Conservation (phyloP, 2,329 filamentous ascomycete genomes). For the Fusarium secorum region DNA sequence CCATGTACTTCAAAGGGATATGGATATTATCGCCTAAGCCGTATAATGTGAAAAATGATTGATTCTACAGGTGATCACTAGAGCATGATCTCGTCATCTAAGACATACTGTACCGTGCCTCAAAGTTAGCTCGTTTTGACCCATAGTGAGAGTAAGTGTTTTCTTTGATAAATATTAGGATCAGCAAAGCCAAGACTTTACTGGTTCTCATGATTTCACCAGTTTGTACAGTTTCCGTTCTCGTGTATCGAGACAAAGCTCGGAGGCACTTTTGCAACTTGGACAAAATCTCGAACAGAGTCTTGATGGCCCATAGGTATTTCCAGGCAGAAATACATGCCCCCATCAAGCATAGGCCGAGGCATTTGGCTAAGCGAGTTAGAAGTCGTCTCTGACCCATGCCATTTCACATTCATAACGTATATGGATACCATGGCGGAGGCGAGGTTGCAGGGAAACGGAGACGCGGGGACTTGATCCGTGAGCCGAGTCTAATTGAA, state of each 20-base stretch:
- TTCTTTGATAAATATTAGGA: neutral
- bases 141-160: neutral
- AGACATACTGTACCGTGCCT: neutral
- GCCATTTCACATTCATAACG: neutral
- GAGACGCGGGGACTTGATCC: slow-evolving; percentile 22
- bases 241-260: neutral
- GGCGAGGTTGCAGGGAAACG: slow-evolving; percentile 1
- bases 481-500: slow-evolving; percentile 8
- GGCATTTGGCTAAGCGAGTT: slow-evolving; percentile 7
- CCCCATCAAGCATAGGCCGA: neutral
- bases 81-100: neutral
- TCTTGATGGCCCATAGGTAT: neutral
- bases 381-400: neutral
- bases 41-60: neutral
- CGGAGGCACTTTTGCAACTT: slow-evolving; percentile 4
- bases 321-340: neutral
- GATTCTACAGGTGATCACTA: neutral
- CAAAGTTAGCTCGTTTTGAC: neutral
- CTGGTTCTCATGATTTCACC: neutral
- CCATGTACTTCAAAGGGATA: too few relatives aligned
- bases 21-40: neutral
- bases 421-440: neutral
- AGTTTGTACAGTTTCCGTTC: neutral
- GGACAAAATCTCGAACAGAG: neutral
- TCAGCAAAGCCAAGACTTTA: neutral